Evolutionary conservation across 495 filamentous ascomycete genomes (phyloP), one percentile per base, ranked within the genome.

Genomic region (Penicillium cinerascens): DNA sequence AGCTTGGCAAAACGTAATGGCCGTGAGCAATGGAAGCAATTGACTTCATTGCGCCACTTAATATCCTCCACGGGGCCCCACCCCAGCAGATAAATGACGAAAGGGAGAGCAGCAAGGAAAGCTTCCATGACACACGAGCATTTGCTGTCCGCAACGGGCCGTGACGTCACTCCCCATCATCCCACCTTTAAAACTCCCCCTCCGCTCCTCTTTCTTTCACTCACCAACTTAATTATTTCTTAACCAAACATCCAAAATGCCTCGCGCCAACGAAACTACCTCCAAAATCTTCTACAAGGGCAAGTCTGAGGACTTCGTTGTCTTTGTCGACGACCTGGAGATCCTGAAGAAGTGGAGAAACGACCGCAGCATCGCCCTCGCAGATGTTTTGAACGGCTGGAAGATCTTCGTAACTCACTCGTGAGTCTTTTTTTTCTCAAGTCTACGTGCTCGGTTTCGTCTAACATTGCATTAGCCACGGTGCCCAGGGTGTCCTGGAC

Each of bases 201-300:
- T 33, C 29, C 11, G 29, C 29, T n/a, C 25, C 21, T 42, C 39
- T 23, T 38, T 42, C 35, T 9, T 40, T 45, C n/a, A 27, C 22
- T 53, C 44, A 50, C n/a, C 40, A 41, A 51, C 22, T 23, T 22
- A 40, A 33, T 21, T 18, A 44, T 26, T 42, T 26, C 39, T 33
- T 17, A 39, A 47, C n/a, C 15, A 15, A 42, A 41, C 61, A 77
- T 40, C 47, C 65, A 78, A 43, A 42, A 96, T 92, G 88, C 64
- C 87, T 71, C 87, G 89, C 66, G 90, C 86, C 75, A 90, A 91
- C 78, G 81, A 79, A 46, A 62, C 68, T 44, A 79, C 84, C 64
- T 74, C 74, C 75, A 97, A 95, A 77, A 81, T 96, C 72, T 84
- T 95, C 84, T 92, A 86, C 85, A 88, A 91, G 78, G 92, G 93